Percentiles rank a stretch among this genome's conserved stretches.
Conservation (phyloP, 495 filamentous ascomycete genomes). For the Ascobolus immersus region DNA sequence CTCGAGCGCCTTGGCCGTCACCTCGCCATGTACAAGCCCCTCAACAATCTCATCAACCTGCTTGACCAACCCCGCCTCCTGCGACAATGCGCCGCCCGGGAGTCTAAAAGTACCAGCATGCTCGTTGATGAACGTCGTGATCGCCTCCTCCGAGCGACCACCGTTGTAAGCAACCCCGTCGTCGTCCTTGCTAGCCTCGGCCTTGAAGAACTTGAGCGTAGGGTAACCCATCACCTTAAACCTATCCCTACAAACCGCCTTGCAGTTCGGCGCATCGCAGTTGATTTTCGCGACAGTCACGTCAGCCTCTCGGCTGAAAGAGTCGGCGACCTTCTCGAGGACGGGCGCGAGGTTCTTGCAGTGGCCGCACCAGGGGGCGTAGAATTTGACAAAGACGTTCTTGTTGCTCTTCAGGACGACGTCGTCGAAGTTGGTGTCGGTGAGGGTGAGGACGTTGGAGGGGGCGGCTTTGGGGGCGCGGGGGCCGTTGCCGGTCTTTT, state of each 20-base stretch:
- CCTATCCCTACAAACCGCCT: conserved; percentile 35
- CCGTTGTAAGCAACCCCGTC: conserved; percentile 50
- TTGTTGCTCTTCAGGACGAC: conserved; percentile 49
- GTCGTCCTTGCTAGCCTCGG: no score
- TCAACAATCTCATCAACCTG: conserved; percentile 46
- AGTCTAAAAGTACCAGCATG: conserved; percentile 72
- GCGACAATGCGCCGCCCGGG: conserved; percentile 56
- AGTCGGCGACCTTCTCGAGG: conserved; percentile 67
- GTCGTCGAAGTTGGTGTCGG: conserved; percentile 44
- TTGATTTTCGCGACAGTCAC: conserved; percentile 88
- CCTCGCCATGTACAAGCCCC: conserved; percentile 33
- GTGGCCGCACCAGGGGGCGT: conserved; percentile 32
- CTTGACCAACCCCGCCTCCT: conserved; percentile 56
- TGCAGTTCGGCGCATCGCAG: conserved; percentile 34
- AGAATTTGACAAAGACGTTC: conserved; percentile 79
- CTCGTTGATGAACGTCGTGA: conserved; percentile 63
- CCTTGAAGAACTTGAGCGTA: conserved; percentile 93
- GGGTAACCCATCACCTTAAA: conserved; percentile 70
- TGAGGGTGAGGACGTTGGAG: conserved; percentile 56
- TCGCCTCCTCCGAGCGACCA: conserved; percentile 49
- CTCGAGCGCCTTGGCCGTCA: conserved; percentile 24
- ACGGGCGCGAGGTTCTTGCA: conserved; percentile 82
- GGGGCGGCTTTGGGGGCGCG: conserved; percentile 44
- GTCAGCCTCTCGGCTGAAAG: conserved; percentile 49
- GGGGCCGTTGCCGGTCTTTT: conserved; percentile 65